Evolutionary conservation across 202 grass and related monocot species (phyloP).

Genomic region (Saccharum hybrid): DNA sequence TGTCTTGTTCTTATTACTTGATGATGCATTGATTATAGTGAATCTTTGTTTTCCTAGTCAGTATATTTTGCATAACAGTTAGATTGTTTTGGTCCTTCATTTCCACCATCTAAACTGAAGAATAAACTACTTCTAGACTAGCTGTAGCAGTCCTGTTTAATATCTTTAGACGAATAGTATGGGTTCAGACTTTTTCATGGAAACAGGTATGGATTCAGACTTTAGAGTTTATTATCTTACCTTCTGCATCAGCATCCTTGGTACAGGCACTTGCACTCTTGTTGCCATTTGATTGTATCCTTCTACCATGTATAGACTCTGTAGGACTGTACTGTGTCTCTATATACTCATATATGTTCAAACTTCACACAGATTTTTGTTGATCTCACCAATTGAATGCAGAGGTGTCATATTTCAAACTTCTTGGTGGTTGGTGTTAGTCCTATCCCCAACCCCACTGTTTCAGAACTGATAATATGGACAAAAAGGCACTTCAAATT

Average conservation of each 20-base stretch:
- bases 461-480: neutral
- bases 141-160: slow-evolving; percentile 3
- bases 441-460: neutral
- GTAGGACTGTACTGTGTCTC: neutral
- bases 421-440: slow-evolving; percentile 13
- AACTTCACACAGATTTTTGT: neutral
- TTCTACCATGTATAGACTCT: neutral
- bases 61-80: neutral
- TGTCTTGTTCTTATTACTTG: neutral
- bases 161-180: neutral
- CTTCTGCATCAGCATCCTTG: neutral
- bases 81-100: neutral
- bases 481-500: neutral
- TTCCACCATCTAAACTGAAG: slow-evolving; percentile 1
- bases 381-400: neutral
- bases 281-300: neutral
- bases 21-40: neutral
- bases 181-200: neutral
- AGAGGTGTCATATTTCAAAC: neutral
- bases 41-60: neutral
- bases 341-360: neutral
- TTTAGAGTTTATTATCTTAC: neutral
- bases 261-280: neutral
- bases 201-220: neutral
- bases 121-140: neutral